Conservation (phyloP, 257 asterid species). For the Rhazya stricta region DNA sequence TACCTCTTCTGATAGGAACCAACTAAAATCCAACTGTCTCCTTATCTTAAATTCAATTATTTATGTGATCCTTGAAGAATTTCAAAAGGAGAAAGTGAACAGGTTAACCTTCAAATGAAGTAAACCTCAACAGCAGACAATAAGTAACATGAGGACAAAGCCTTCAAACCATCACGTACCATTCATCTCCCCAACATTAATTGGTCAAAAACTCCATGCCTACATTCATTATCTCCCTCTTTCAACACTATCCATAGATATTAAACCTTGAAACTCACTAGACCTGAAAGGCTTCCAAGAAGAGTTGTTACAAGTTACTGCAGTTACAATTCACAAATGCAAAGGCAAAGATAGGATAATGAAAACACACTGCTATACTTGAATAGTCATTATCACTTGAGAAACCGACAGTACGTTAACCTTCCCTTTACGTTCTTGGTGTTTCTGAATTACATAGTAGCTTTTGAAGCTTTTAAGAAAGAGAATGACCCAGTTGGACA, state of each 20-base stretch:
- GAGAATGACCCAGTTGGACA: constrained; percentile 17
- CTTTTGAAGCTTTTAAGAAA: constrained; percentile 15
- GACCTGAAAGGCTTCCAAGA: neutral
- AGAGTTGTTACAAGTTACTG: neutral
- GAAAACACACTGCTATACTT: constrained; percentile 8
- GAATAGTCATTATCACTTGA: constrained; percentile 4
- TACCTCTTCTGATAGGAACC: constrained; percentile 9
- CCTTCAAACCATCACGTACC: constrained; percentile 3
- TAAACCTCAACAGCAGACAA: neutral
- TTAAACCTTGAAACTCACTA: constrained; percentile 2
- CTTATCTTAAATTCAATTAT: neutral
- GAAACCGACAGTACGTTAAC: constrained; percentile 12
- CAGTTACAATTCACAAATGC: neutral
- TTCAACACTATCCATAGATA: neutral
- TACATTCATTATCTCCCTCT: neutral
- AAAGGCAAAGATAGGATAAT: neutral
- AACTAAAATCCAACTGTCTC: neutral
- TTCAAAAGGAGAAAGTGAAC: neutral
- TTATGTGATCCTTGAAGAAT: neutral
- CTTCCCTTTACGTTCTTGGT: neutral
- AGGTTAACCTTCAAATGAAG: constrained; percentile 15
- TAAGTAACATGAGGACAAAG: constrained; percentile 17
- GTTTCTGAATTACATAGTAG: neutral
- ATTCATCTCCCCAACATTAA: constrained; percentile 3
- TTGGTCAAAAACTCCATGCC: neutral